Base-by-base conservation (phyloP, 1,284 basidiomycete species). In the Vanrija pseudolonga region DNA sequence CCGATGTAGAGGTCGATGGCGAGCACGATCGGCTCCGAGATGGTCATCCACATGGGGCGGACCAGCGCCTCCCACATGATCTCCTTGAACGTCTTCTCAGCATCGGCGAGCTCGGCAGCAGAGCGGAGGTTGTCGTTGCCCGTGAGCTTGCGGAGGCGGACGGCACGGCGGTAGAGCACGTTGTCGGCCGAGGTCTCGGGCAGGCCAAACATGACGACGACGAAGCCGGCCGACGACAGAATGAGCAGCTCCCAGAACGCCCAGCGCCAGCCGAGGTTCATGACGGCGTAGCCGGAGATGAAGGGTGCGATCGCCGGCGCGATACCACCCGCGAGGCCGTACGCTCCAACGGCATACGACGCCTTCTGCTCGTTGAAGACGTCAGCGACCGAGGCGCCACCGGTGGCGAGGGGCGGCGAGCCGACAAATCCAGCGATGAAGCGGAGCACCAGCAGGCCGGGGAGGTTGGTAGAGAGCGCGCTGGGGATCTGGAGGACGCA, bases 351-450 rank as follows among this genome's bases (percentile, higher is more conserved):
- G 0, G 86, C 85, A 57, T 80, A 76, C 0, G 87, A 87, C 60
- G 86, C 79, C 62, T 89, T 62, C 14, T 57, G 59, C 0, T 85
- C 68, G n/a, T 66, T 69, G 81, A 84, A 90, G 43, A 86, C 78
- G 69, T 90, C 89, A 2, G 83, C 81, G 0, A 90, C 74, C 2
- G 85, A 81, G 2, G 85, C 88, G 41, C 85, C 87, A 3, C 59
- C 65, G n/a, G 58, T 63, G 0, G 68, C 64, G 24, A 73, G 66
- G 4, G 71, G 68, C 15, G 59, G 54, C 5, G 56, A 61, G 18
- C 57, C 57, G 22, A 47, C 39, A 32, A 63, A 58, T 2, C 61
- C 56, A 1, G 53, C 47, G 9, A 57, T 11, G 63, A 77, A 76
- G 20, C 77, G 66, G 12, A 75, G 55, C n/a, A 74, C 62, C 6